A percentile compares a stretch with the other conserved stretches of the same genome.
Evolutionary conservation across 1,284 basidiomycete genomes (phyloP).

Genomic region (Moesziomyces globuligerus): DNA sequence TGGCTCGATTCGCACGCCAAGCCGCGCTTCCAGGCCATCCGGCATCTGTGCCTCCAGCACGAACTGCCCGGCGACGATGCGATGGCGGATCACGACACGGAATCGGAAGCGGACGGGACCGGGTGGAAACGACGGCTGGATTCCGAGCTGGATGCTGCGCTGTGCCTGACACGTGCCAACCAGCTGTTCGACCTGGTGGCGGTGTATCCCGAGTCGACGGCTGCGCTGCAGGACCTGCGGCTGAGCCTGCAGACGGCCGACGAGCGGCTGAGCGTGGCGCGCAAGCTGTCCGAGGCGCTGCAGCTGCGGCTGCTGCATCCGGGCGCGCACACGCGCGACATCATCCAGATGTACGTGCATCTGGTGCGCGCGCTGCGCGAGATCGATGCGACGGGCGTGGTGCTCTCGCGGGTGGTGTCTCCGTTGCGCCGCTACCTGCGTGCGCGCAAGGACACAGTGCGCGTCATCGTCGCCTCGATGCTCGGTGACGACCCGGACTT

Average conservation of each 20-base stretch:
- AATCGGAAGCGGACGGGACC: conserved; percentile 2
- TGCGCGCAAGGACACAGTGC: conserved; percentile 58
- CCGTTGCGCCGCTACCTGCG: conserved; percentile 60
- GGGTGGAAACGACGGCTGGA: conserved; percentile 43
- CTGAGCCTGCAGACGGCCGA: conserved; percentile 69
- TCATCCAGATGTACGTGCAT: conserved; percentile 90
- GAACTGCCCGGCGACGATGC: not conserved
- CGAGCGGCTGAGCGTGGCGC: conserved; percentile 73
- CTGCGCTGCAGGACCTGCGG: conserved; percentile 87
- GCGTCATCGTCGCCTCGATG: conserved; percentile 61
- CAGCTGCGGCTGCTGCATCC: conserved; percentile 84
- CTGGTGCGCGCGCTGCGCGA: conserved; percentile 91
- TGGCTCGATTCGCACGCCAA: conserved; percentile 41
- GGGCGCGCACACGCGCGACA: conserved; percentile 91
- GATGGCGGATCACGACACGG: conserved; percentile 7
- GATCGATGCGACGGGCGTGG: conserved; percentile 88
- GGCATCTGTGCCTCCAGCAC: conserved; percentile 10
- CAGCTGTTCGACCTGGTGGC: conserved; percentile 95
- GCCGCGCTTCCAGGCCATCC: conserved; percentile 32
- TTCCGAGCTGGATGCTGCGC: conserved; percentile 46
- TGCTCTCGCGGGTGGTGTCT: conserved; percentile 71
- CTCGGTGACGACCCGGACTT: conserved; percentile 62
- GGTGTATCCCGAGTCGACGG: conserved; percentile 86
- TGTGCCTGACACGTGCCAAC: conserved; percentile 44
- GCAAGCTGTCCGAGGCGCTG: conserved; percentile 72